Evolutionary conservation across 768 basidiomycete species (phyloP), one percentile per base, ranked within the genome.

Genomic region (Tylopilus subfusipes): DNA sequence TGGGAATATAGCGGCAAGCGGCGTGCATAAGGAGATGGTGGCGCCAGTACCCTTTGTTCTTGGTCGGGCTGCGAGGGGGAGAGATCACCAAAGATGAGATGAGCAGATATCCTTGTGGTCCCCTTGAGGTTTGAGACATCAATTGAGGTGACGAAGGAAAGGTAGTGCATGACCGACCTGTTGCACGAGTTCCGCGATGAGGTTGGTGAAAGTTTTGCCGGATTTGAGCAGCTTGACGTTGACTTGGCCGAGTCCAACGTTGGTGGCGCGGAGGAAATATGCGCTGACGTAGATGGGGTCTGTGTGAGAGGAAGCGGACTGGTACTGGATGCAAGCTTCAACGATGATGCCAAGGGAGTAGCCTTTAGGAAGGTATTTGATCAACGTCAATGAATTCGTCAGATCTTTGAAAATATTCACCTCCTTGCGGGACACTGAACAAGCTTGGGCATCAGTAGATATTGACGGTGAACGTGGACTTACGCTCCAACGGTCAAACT

Each of bases 211-310:
- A 1, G 70, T 73, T 43, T 73, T 76, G 3, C 85, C 83, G 6
- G 63, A 65, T 61, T 79, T 82, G n/a, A 84, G 31, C 1, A 63
- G 68, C 6, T 71, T 74, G 1, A 87, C 70, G 43, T 68, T 76
- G 12, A 86, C 75, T 46, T 78, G 75, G 57, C 79, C 82, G 3
- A 71, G 57, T 5, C 68, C 72, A 5, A 72, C 53, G 9, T 68
- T 66, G 1, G 81, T 75, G 2, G 80, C 68, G 21, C 74, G 73
- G 36, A 85, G 71, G 62, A 76, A 88, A 60, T 86, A 81, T 4
- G 82, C 81, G 16, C 79, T 82, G 46, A 85, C 67, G 63, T 86
- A 80, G 42, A 86, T 71, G 18, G 81, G 81, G 58, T 87, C 84
- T 18, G 61, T 68, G 64, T 85, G 84, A 13, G 60, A 22, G 10